phyloP scores from a whole-genome alignment of 2,329 filamentous ascomycete genomes.

The Aurifilum marmelostoma region DNA sequence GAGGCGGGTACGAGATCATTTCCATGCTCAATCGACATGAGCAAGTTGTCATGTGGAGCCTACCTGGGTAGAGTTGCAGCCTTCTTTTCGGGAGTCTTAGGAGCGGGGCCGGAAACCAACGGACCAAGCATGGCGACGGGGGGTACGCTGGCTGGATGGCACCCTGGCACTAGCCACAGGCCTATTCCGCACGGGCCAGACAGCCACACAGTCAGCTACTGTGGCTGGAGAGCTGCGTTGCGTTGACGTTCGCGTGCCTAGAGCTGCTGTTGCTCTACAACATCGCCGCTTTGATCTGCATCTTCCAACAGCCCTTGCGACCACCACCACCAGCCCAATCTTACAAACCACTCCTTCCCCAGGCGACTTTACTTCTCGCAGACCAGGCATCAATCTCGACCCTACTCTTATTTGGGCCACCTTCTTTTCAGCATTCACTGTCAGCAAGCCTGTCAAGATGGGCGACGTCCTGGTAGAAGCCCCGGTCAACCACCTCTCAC shows the following conservation, averaged over 20 bases:
- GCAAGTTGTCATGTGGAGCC: constrained; percentile 2
- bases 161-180: constrained; percentile 3
- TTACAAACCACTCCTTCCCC: background rate
- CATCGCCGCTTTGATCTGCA: constrained; percentile 21
- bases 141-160: background rate
- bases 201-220: constrained; percentile 7
- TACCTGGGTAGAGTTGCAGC: background rate
- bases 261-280: constrained; percentile 22
- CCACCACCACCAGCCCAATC: constrained; percentile 8
- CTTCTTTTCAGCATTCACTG: constrained; percentile 3
- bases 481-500: constrained; percentile 71
- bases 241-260: constrained; percentile 30
- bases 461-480: constrained; percentile 86
- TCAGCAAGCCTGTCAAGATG: constrained; percentile 58
- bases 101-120: constrained; percentile 14
- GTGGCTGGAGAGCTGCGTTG: constrained; percentile 24
- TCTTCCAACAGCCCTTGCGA: background rate
- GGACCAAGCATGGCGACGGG: background rate
- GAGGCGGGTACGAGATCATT: background rate
- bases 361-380: background rate
- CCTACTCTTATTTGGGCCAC: background rate
- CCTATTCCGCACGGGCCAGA: constrained; percentile 14
- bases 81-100: constrained; percentile 7
- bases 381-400: background rate
- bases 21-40: background rate